These are phyloP conservation scores for Silene noctiflora DNA, from an alignment of 179 eudicot genomes.

Conservation along the genomic window DNA sequence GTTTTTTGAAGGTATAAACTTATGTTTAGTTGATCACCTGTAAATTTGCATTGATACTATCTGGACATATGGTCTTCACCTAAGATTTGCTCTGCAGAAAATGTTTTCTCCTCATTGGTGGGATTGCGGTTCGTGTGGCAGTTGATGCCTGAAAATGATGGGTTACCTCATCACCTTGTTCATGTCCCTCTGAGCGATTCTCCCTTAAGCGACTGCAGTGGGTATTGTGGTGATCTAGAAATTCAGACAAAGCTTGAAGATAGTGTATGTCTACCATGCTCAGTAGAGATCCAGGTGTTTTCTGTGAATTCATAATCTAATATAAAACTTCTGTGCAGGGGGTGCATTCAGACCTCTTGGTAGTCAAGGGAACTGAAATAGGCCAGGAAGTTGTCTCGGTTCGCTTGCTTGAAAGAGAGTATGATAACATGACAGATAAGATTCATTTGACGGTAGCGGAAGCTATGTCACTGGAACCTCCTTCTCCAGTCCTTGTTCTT, in stretches of 20 bases:
- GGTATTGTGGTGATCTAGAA: conserved; percentile 81
- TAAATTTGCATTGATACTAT: not conserved
- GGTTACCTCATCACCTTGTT: conserved; percentile 58
- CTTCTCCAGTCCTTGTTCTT: conserved; percentile 87
- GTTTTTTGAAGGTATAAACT: no score
- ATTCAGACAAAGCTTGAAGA: conserved; percentile 82
- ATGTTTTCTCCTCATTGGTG: conserved; percentile 87
- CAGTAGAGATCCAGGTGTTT: conserved; percentile 13
- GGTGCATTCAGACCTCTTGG: conserved; percentile 72
- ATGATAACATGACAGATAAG: conserved; percentile 55
- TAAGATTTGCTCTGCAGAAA: conserved; percentile 49
- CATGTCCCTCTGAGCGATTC: conserved; percentile 88
- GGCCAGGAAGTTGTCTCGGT: conserved; percentile 86
- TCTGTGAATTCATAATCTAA: conserved; percentile 12
- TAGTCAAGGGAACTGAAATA: conserved; percentile 78
- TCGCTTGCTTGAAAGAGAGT: conserved; percentile 61
- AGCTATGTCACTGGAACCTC: conserved; percentile 93
- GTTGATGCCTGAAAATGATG: conserved; percentile 62
- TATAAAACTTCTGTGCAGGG: conserved; percentile 44
- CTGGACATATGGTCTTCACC: conserved; percentile 11
- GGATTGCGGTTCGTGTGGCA: conserved; percentile 87
- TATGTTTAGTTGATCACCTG: not conserved
- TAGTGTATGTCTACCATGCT: conserved; percentile 44
- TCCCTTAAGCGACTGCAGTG: conserved; percentile 87
- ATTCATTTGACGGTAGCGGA: conserved; percentile 88